phyloP scores from a whole-genome alignment of 2,329 filamentous ascomycete species.

The Acrocalymma vagum region DNA sequence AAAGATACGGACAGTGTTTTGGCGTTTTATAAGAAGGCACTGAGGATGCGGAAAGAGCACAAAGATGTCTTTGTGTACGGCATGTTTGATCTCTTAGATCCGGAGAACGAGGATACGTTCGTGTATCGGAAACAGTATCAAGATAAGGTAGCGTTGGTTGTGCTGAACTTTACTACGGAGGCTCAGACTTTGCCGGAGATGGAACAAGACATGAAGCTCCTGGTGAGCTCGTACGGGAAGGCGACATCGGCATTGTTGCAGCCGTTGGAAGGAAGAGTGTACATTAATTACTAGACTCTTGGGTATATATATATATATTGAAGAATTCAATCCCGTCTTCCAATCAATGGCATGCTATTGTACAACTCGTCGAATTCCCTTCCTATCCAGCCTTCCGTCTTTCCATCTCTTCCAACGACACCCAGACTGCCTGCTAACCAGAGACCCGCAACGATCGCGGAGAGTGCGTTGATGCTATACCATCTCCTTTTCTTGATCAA shows the following conservation, averaged over 20 bases:
- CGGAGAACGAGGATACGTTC: constrained; percentile 63
- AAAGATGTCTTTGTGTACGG: constrained; percentile 74
- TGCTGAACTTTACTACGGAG: constrained; percentile 49
- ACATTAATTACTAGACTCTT: constrained; percentile 35
- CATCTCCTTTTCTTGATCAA: constrained; percentile 70
- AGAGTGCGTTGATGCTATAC: constrained; percentile 74
- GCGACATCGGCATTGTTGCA: constrained; percentile 29
- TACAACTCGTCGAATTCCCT: constrained; percentile 82
- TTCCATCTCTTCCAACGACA: constrained; percentile 76
- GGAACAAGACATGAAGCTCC: constrained; percentile 43
- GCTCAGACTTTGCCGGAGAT: constrained; percentile 15
- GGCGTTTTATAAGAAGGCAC: constrained; percentile 67
- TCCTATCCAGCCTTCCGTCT: constrained; percentile 79
- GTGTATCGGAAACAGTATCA: constrained; percentile 50
- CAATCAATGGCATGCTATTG: constrained; percentile 65
- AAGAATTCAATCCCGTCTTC: constrained; percentile 56
- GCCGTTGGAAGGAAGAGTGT: constrained; percentile 49
- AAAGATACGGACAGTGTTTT: constrained; percentile 62
- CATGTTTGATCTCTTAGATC: constrained; percentile 64
- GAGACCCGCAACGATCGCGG: constrained; percentile 65
- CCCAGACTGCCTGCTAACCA: constrained; percentile 87
- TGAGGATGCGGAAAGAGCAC: constrained; percentile 68
- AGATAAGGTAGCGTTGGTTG: constrained; percentile 42
- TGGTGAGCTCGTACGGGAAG: constrained; percentile 54
- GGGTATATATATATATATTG: constrained; percentile 7